Conservation (phyloP, 1,284 basidiomycete species). For the Ceratobasidium sp. region DNA sequence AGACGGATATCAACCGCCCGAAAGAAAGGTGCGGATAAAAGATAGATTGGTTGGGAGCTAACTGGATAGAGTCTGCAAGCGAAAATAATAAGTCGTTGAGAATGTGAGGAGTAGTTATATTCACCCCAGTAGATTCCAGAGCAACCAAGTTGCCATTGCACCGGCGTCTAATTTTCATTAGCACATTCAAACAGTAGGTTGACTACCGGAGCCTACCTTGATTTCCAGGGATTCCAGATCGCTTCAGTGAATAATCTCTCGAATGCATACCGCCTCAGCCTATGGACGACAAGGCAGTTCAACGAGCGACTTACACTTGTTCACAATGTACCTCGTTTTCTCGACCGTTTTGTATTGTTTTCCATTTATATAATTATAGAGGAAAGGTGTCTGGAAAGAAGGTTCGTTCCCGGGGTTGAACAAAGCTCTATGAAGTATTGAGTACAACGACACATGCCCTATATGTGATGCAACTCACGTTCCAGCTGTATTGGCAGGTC, state of each 20-base stretch:
- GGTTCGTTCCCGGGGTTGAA: constrained; percentile 23
- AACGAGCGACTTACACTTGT: constrained; percentile 6
- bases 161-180: neutral
- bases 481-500: constrained; percentile 13
- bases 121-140: constrained; percentile 30
- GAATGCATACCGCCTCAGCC: neutral
- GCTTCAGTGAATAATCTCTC: constrained; percentile 2
- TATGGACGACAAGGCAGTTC: no score
- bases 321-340: constrained; percentile 25
- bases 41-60: constrained; percentile 15
- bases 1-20: constrained; percentile 22
- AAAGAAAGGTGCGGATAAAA: constrained; percentile 28
- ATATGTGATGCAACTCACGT: constrained; percentile 1
- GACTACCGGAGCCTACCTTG: neutral
- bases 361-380: constrained; percentile 28
- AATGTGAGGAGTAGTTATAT: neutral
- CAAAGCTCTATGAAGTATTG: neutral
- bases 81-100: neutral
- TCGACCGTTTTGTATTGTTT: constrained; percentile 32
- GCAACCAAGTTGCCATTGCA: constrained; percentile 32
- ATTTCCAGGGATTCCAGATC: constrained; percentile 22
- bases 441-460: neutral
- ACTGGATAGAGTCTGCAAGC: constrained; percentile 13
- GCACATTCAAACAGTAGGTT: neutral
- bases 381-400: constrained; percentile 19